These are phyloP conservation scores for Sphaceloma murrayae DNA, from an alignment of 2,329 filamentous ascomycete genomes.

Conservation along the genomic window DNA sequence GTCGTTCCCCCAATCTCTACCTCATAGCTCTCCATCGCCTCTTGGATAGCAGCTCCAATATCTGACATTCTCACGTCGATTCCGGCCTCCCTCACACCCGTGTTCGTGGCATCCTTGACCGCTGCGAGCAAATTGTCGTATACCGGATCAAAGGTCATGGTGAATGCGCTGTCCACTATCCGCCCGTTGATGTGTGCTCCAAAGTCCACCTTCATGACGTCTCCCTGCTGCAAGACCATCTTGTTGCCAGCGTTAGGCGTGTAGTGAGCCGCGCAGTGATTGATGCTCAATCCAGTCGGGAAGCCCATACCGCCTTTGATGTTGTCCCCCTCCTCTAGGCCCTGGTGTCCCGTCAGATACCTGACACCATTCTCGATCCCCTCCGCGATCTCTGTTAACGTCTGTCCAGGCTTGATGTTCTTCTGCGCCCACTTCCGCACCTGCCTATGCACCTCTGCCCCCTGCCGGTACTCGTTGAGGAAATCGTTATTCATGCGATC, in stretches of 20 bases:
- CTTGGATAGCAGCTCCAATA: constrained; percentile 50
- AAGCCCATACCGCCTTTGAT: constrained; percentile 47
- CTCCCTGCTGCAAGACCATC: constrained; percentile 61
- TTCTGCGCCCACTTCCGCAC: constrained; percentile 43
- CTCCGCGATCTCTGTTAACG: constrained; percentile 42
- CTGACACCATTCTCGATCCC: constrained; percentile 48
- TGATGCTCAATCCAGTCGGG: constrained; percentile 46
- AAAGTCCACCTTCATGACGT: constrained; percentile 77
- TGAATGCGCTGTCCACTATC: constrained; percentile 76
- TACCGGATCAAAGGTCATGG: constrained; percentile 62
- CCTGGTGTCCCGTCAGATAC: constrained; percentile 41
- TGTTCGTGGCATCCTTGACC: constrained; percentile 66
- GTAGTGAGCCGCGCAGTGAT: constrained; percentile 47
- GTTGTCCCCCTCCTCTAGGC: constrained; percentile 43
- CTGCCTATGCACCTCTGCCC: constrained; percentile 48
- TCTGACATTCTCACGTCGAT: constrained; percentile 47
- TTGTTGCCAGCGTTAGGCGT: constrained; percentile 51
- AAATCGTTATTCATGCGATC: constrained; percentile 40
- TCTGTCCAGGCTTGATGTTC: constrained; percentile 42
- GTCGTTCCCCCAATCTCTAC: constrained; percentile 45
- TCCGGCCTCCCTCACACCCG: constrained; percentile 43
- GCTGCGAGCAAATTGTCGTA: constrained; percentile 67
- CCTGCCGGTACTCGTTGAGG: constrained; percentile 46
- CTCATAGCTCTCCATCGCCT: constrained; percentile 54
- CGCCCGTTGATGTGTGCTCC: constrained; percentile 71